phyloP scores from a whole-genome alignment of 305 asterid genomes.

The Salvia sclarea region DNA sequence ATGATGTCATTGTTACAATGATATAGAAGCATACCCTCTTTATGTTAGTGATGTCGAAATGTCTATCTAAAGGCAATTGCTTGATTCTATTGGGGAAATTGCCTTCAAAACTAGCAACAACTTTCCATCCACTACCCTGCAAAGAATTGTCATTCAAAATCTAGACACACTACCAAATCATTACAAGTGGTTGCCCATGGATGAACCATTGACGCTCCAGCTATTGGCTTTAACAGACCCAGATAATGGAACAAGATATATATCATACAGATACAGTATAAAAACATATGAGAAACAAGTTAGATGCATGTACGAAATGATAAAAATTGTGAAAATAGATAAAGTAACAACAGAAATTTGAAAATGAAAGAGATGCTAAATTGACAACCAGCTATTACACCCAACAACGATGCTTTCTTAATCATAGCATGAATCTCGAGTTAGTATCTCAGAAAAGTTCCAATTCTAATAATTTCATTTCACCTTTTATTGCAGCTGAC shows the following conservation, averaged over 20 bases:
- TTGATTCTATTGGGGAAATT: slow-evolving; percentile 91
- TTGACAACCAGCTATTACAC: too few species aligned
- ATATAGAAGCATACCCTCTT: slow-evolving; percentile 62
- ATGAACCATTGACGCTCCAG: neutral
- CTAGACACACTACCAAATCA: neutral
- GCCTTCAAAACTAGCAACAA: slow-evolving; percentile 94
- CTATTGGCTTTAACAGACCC: neutral
- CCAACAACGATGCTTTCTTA: too few species aligned
- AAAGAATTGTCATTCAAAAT: neutral
- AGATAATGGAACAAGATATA: neutral
- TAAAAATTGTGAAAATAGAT: neutral
- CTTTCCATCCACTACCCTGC: slow-evolving; percentile 91
- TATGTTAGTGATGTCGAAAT: slow-evolving; percentile 81
- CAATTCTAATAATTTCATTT: neutral
- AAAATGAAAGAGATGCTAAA: neutral
- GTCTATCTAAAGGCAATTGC: slow-evolving; percentile 90
- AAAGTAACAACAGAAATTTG: neutral
- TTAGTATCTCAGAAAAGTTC: neutral
- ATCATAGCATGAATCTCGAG: neutral
- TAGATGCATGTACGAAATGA: neutral
- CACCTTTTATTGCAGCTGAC: neutral
- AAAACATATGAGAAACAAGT: neutral
- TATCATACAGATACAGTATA: neutral
- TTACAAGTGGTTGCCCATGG: neutral
- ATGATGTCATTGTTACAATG: slow-evolving; percentile 17